Percentiles rank a stretch among this genome's conserved stretches.
Conservation (phyloP, 202 grass and related monocot genomes). For the Elaeis oleifera region DNA sequence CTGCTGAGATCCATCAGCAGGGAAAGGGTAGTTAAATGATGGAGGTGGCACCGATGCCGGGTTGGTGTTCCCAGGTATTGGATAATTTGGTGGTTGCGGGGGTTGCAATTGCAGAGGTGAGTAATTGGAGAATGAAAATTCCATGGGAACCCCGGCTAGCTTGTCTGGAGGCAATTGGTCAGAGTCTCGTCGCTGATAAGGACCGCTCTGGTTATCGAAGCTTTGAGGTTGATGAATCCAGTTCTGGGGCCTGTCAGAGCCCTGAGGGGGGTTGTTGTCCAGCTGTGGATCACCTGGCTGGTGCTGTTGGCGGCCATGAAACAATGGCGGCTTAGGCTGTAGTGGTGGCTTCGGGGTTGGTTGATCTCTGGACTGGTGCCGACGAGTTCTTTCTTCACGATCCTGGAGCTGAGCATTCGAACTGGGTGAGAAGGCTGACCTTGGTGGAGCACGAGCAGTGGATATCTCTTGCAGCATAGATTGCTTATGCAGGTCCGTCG, state of each 20-base stretch:
- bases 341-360: slow-evolving; percentile 5
- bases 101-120: slow-evolving; percentile 37
- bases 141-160: slow-evolving; percentile 36
- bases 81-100: slow-evolving; percentile 57
- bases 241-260: slow-evolving; percentile 13
- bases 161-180: slow-evolving; percentile 49
- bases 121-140: slow-evolving; percentile 50
- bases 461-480: slow-evolving; percentile 68
- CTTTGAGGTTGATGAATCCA: slow-evolving; percentile 28
- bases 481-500: slow-evolving; percentile 57
- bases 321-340: not conserved
- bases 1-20: slow-evolving; percentile 16
- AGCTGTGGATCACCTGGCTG: not conserved
- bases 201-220: slow-evolving; percentile 33
- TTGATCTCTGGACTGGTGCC: slow-evolving; percentile 15
- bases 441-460: slow-evolving; percentile 59
- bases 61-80: slow-evolving; percentile 58
- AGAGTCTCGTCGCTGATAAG: slow-evolving; percentile 18
- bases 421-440: slow-evolving; percentile 43
- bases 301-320: slow-evolving; percentile 6
- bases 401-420: slow-evolving; percentile 61
- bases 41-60: not conserved
- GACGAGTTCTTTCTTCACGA: slow-evolving; percentile 51
- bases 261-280: not conserved
- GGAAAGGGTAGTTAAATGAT: slow-evolving; percentile 9